Evolutionary conservation across 78 protist species (phyloP).

Genomic region (Dictyostelium brefeldianum): DNA sequence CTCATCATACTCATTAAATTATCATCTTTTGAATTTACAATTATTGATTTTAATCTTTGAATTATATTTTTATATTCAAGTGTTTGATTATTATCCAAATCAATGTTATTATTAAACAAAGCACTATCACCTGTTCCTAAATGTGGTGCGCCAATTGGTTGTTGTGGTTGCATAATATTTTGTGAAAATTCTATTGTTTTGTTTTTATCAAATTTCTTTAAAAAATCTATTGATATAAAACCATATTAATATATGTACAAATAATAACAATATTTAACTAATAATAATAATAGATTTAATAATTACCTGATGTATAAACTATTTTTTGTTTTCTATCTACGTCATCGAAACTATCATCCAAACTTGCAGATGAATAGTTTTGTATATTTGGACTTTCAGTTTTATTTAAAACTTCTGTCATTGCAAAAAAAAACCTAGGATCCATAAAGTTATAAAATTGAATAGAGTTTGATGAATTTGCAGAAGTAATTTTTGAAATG

Average conservation of each 20-base stretch:
- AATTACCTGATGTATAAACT: conserved; percentile 75
- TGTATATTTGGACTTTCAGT: conserved; percentile 45
- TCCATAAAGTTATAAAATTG: conserved; percentile 20
- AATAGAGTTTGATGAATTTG: not conserved
- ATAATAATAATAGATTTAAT: no score
- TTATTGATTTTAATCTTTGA: conserved; percentile 61
- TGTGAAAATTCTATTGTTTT: conserved; percentile 32
- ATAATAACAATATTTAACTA: no score
- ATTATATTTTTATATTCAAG: conserved; percentile 39
- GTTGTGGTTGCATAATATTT: conserved; percentile 35
- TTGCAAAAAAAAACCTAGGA: conserved; percentile 51
- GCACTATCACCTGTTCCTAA: not conserved
- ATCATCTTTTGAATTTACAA: conserved; percentile 51
- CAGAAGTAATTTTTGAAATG: conserved; percentile 17
- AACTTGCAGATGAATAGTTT: not conserved
- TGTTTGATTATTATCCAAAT: conserved; percentile 35
- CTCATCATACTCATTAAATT: conserved; percentile 46
- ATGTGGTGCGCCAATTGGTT: conserved; percentile 13
- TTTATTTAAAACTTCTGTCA: conserved; percentile 61
- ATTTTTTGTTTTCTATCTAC: conserved; percentile 53
- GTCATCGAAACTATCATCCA: not conserved
- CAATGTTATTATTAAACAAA: not conserved
- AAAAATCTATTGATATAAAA: conserved; percentile 35
- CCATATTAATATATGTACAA: no score
- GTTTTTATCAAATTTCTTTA: conserved; percentile 37